Percentiles rank a stretch among this genome's conserved stretches.
Evolutionary conservation across 169 alveolate genomes (phyloP).

Genomic region (Plasmodium falciparum): DNA sequence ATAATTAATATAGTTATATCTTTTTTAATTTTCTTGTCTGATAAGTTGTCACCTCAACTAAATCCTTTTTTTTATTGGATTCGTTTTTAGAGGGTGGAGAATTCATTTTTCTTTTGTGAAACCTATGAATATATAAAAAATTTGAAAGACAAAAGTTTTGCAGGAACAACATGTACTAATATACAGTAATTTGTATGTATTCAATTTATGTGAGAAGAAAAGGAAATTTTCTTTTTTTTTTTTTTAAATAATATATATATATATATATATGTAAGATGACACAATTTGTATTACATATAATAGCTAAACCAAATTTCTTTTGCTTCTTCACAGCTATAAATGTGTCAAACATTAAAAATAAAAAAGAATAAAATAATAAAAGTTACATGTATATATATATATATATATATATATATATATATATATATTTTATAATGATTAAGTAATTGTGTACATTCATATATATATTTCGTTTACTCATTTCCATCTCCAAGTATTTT

Average conservation of each 20-base stretch:
- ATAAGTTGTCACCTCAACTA: slow-evolving; percentile 22
- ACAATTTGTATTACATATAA: slow-evolving; percentile 11
- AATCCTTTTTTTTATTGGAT: slow-evolving; percentile 28
- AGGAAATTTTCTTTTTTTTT: neutral
- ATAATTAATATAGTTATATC: neutral
- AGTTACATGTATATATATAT: neutral
- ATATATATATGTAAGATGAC: neutral
- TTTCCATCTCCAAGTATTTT: slow-evolving; percentile 52
- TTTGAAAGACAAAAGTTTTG: too few relatives aligned
- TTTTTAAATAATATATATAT: neutral
- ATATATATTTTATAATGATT: too few relatives aligned
- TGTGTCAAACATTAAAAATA: too few relatives aligned
- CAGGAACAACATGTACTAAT: too few relatives aligned
- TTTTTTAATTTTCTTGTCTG: neutral
- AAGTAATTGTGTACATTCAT: too few relatives aligned
- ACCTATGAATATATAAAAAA: slow-evolving; percentile 17
- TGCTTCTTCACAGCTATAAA: slow-evolving; percentile 69
- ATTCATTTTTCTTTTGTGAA: slow-evolving; percentile 54
- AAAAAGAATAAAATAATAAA: neutral
- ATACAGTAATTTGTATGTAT: too few relatives aligned
- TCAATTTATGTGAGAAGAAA: too few relatives aligned
- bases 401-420: slow-evolving; percentile 15
- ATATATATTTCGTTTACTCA: slow-evolving; percentile 22
- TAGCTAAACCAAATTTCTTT: slow-evolving; percentile 48
- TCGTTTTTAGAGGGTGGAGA: neutral